A percentile compares a stretch with the other conserved stretches of the same genome.
Conservation (phyloP, 2,329 filamentous ascomycete species). For the Geoglossum cookeanum region DNA sequence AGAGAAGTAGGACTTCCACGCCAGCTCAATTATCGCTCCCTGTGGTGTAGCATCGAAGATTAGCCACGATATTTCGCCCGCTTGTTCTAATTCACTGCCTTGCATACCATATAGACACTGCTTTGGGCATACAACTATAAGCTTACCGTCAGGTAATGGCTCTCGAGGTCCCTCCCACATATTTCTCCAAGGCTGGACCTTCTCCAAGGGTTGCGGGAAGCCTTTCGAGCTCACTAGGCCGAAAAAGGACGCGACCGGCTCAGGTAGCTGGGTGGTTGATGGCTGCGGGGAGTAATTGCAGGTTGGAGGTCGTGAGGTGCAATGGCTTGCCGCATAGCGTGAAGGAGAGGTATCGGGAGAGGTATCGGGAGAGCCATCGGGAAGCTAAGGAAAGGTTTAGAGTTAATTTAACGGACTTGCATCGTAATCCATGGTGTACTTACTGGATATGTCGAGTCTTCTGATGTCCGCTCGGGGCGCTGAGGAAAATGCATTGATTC, state of each 20-base stretch:
- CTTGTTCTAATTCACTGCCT: neutral
- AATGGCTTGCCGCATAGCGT: neutral
- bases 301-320: neutral
- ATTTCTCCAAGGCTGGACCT: neutral
- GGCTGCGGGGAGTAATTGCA: neutral
- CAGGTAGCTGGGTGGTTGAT: neutral
- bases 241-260: neutral
- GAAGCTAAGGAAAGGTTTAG: neutral
- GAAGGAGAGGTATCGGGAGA: neutral
- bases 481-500: neutral
- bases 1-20: no score
- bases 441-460: neutral
- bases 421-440: neutral
- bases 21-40: neutral
- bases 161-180: neutral
- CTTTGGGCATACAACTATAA: neutral
- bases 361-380: no score
- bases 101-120: neutral
- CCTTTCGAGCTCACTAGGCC: neutral
- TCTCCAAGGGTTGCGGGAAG: neutral
- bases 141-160: neutral
- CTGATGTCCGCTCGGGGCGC: neutral
- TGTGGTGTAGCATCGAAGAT: neutral
- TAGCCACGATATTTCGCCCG: neutral
- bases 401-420: neutral